Conservation (phyloP, 495 filamentous ascomycete species). For the Tuber microsphaerosporum region DNA sequence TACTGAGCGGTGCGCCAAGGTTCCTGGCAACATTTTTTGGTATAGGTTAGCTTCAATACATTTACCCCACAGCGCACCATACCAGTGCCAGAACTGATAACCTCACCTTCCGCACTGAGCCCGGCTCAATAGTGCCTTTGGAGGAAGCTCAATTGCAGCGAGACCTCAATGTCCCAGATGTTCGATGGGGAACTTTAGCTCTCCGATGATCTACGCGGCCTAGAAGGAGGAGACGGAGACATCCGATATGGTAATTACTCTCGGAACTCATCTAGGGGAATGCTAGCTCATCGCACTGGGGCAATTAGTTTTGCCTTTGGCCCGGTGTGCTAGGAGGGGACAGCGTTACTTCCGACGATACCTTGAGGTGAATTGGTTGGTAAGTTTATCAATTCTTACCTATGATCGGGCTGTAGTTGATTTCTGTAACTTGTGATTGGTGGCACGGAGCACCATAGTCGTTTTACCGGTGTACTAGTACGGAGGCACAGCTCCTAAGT, state of each 20-base stretch:
- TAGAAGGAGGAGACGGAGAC: neutral
- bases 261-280: neutral
- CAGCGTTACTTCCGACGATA: neutral
- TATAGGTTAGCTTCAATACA: neutral
- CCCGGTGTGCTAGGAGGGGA: conserved; percentile 4
- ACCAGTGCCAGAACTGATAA: conserved; percentile 8
- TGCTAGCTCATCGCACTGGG: neutral
- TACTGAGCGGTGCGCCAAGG: conserved; percentile 7
- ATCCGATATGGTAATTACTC: conserved; percentile 3
- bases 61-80: conserved; percentile 4
- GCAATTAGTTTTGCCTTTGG: neutral
- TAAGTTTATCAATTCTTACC: conserved; percentile 2
- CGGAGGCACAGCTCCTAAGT: no score
- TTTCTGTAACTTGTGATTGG: conserved; percentile 50
- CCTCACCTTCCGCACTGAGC: neutral
- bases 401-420: neutral
- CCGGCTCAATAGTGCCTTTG: conserved; percentile 2
- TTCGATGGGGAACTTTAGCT: conserved; percentile 12
- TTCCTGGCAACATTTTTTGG: neutral
- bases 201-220: conserved; percentile 5
- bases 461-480: conserved; percentile 48
- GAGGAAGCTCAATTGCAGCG: conserved; percentile 15
- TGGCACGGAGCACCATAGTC: conserved; percentile 52
- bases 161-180: conserved; percentile 8
- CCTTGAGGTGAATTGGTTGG: conserved; percentile 13